Conservation (phyloP, 2,329 filamentous ascomycete genomes). For the Fusarium bactridioides region DNA sequence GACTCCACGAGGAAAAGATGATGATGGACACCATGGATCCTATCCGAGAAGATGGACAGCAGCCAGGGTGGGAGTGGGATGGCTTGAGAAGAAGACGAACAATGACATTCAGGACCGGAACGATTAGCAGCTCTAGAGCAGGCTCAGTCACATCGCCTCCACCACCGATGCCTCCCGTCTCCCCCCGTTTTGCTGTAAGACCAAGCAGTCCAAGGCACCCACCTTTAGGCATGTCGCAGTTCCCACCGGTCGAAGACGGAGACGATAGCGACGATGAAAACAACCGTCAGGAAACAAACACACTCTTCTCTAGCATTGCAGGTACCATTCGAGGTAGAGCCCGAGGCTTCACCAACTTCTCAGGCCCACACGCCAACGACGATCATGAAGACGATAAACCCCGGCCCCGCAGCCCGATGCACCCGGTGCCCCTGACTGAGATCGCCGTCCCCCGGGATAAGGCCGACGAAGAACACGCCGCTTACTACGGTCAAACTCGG, state of each 20-base stretch:
- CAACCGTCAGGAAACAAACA: constrained; percentile 58
- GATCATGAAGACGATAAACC: constrained; percentile 52
- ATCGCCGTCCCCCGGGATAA: constrained; percentile 62
- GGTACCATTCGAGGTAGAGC: constrained; percentile 57
- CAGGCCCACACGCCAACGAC: constrained; percentile 44
- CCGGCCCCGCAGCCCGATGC: constrained; percentile 63
- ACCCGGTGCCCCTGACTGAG: constrained; percentile 69
- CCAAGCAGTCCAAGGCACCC: constrained; percentile 44
- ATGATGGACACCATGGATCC: constrained; percentile 74
- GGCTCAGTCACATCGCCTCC: constrained; percentile 42
- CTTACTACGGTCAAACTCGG: constrained; percentile 49
- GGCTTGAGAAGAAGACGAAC: constrained; percentile 79
- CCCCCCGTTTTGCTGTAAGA: constrained; percentile 32
- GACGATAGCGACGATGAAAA: constrained; percentile 58
- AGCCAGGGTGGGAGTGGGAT: constrained; percentile 82
- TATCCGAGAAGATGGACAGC: constrained; percentile 76
- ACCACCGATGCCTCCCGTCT: constrained; percentile 38
- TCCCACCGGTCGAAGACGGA: constrained; percentile 71
- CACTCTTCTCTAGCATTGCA: constrained; percentile 63
- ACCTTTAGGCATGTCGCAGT: constrained; percentile 81
- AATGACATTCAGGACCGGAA: constrained; percentile 47
- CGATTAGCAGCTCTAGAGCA: constrained; percentile 43
- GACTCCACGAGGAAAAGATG: constrained; percentile 80
- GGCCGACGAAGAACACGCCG: constrained; percentile 51
- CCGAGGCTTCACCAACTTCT: constrained; percentile 47